Conservation (phyloP, 139 green algal species). For the Chlorella sp. region DNA sequence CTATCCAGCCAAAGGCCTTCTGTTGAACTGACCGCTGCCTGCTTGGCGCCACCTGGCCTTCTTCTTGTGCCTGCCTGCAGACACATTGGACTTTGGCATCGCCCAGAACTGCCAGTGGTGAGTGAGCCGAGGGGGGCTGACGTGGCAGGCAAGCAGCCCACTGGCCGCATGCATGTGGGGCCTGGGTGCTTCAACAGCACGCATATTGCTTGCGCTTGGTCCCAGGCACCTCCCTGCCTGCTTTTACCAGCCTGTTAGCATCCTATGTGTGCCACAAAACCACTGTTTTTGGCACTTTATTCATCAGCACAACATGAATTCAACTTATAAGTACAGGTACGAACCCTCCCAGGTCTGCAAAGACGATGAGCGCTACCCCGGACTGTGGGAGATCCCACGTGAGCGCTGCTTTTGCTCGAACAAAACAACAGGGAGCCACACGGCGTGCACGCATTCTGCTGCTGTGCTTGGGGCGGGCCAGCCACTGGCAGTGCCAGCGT, state of each 20-base stretch:
- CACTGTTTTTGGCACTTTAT: background rate
- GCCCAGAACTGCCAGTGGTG: conserved; percentile 30
- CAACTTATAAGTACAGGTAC: background rate
- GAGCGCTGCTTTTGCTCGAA: background rate
- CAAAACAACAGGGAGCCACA: background rate
- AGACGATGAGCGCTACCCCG: conserved; percentile 10
- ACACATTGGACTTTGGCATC: conserved; percentile 47
- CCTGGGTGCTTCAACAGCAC: background rate
- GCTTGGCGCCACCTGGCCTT: background rate
- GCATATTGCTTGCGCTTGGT: background rate
- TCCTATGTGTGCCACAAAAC: background rate
- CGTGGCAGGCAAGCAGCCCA: background rate
- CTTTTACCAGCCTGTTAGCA: background rate
- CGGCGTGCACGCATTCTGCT: background rate
- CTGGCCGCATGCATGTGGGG: background rate
- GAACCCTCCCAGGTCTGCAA: background rate
- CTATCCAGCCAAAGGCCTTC: background rate
- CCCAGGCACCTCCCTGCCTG: background rate
- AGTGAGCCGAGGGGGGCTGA: background rate
- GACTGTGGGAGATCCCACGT: conserved; percentile 37
- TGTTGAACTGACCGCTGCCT: background rate
- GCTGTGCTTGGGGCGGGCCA: background rate
- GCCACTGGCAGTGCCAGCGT: too few species aligned
- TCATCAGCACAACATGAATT: background rate
- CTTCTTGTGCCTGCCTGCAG: background rate